A percentile compares a stretch with the other conserved stretches of the same genome.
phyloP scores from a whole-genome alignment of 2,329 filamentous ascomycete genomes.

The Curvularia hawaiiensis region DNA sequence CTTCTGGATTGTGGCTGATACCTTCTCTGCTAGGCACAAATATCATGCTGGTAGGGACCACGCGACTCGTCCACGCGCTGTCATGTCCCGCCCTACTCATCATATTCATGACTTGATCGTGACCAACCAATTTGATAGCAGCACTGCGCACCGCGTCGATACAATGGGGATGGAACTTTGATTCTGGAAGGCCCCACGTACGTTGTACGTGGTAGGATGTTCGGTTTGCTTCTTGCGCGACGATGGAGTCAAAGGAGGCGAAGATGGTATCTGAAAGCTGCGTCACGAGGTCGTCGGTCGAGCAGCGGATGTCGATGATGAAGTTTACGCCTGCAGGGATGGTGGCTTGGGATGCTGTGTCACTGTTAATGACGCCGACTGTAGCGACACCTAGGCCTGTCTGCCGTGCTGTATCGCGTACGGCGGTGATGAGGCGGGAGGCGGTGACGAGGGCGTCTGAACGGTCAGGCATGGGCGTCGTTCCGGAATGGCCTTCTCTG shows the following conservation, averaged over 20 bases:
- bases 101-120: constrained; percentile 34
- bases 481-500: constrained; percentile 57
- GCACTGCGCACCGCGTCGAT: constrained; percentile 28
- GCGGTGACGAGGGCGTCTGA: constrained; percentile 46
- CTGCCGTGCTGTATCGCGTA: constrained; percentile 29
- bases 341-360: constrained; percentile 37
- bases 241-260: constrained; percentile 27
- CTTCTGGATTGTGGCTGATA: constrained; percentile 52
- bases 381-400: constrained; percentile 34
- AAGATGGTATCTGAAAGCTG: constrained; percentile 30
- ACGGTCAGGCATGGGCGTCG: constrained; percentile 68
- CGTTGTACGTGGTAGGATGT: constrained; percentile 29
- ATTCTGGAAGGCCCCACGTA: constrained; percentile 36
- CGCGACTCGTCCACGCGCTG: constrained; percentile 34
- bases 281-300: constrained; percentile 32
- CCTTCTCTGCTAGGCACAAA: constrained; percentile 53
- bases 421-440: constrained; percentile 32
- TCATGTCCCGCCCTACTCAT: constrained; percentile 37
- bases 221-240: constrained; percentile 27
- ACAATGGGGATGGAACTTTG: constrained; percentile 29
- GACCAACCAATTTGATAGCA: constrained; percentile 23
- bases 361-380: constrained; percentile 36
- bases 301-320: constrained; percentile 38
- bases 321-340: constrained; percentile 37
- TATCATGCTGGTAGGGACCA: constrained; percentile 49